phyloP scores from a whole-genome alignment of 2,329 filamentous ascomycete genomes.

The Trichoderma sp. region DNA sequence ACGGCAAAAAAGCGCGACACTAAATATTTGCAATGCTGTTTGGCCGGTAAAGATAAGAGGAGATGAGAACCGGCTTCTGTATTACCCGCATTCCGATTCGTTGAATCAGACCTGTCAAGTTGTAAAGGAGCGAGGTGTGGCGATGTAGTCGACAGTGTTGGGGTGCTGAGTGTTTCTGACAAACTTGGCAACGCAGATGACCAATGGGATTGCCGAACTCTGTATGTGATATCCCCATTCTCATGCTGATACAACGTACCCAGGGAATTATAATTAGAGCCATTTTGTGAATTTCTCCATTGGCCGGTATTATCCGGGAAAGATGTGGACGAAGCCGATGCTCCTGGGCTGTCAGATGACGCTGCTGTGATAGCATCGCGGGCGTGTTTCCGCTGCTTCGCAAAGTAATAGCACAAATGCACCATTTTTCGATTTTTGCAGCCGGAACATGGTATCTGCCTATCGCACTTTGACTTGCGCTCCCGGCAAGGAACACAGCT shows the following conservation, averaged over 20 bases:
- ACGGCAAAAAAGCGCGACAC: neutral
- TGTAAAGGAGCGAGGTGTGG: neutral
- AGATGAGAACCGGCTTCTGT: neutral
- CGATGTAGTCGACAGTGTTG: neutral
- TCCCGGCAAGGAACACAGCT: neutral
- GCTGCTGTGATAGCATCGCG: neutral
- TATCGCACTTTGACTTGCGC: neutral
- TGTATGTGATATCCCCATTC: neutral
- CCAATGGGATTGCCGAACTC: neutral
- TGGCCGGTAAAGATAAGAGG: neutral
- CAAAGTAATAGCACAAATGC: neutral
- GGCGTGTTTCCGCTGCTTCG: neutral
- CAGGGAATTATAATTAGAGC: neutral
- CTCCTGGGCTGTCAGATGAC: neutral
- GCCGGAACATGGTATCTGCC: neutral
- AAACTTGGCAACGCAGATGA: neutral
- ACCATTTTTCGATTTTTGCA: neutral
- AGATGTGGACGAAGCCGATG: neutral
- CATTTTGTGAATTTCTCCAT: neutral
- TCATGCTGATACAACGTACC: neutral
- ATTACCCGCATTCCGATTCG: neutral
- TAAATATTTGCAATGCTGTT: neutral
- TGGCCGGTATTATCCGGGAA: neutral
- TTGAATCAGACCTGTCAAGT: neutral
- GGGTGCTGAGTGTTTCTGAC: neutral